Conservation (phyloP, 169 alveolate species). For the Fabrea salina region DNA sequence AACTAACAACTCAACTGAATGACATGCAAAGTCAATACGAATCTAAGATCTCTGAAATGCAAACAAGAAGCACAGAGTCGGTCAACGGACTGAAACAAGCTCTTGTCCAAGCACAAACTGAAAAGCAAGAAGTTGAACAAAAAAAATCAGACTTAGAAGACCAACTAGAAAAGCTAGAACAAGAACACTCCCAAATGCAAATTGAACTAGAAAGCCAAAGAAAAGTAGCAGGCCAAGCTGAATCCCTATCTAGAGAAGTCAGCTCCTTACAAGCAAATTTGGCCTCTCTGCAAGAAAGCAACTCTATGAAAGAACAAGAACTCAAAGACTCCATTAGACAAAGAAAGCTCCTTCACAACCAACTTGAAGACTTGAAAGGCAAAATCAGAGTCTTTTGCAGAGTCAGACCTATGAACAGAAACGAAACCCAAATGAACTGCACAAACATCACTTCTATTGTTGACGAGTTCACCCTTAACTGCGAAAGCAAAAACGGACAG, state of each 20-base stretch:
- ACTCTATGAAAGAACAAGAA: not conserved
- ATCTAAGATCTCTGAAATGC: not conserved
- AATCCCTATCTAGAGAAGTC: not conserved
- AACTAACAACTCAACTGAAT: not conserved
- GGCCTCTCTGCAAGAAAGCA: not conserved
- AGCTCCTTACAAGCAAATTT: not conserved
- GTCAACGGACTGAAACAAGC: not conserved
- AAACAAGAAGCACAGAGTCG: not conserved
- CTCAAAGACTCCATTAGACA: conserved; percentile 29
- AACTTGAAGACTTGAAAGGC: conserved; percentile 83
- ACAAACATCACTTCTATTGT: conserved; percentile 3
- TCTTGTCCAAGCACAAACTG: not conserved
- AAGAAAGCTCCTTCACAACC: conserved; percentile 47
- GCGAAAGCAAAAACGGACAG: conserved; percentile 28
- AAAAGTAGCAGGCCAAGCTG: conserved; percentile 13
- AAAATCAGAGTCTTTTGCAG: conserved; percentile 85
- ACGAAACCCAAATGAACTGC: not conserved
- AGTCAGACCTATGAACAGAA: conserved; percentile 70
- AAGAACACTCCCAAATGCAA: not conserved
- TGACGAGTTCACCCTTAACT: conserved; percentile 7
- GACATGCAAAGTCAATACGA: not conserved
- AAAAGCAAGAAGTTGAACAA: not conserved
- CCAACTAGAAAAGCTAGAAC: not conserved
- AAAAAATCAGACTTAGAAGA: not conserved
- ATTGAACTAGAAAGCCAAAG: not conserved